Conservation (phyloP, 2,329 filamentous ascomycete genomes). For the Beauveria rudraprayagi region DNA sequence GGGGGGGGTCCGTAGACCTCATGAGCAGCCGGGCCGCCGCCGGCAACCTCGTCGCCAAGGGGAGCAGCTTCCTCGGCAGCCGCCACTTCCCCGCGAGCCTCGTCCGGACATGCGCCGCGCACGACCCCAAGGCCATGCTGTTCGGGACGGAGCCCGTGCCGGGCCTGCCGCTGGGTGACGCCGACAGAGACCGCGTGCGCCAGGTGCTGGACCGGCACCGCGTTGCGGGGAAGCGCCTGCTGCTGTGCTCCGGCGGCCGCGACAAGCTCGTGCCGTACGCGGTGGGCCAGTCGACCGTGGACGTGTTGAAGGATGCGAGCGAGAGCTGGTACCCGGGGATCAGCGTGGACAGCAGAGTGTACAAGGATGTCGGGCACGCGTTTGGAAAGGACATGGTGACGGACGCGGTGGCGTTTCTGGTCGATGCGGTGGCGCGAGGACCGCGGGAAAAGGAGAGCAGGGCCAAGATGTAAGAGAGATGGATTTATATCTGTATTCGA, state of each 20-base stretch:
- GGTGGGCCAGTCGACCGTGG: conserved; percentile 51
- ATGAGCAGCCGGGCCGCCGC: conserved; percentile 71
- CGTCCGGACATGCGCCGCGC: conserved; percentile 51
- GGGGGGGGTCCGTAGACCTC: conserved; percentile 36
- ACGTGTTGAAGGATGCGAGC: conserved; percentile 49
- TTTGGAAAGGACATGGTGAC: conserved; percentile 60
- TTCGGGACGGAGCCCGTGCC: conserved; percentile 44
- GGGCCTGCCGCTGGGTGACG: conserved; percentile 21
- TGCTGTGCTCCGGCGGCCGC: conserved; percentile 55
- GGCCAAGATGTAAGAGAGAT: conserved; percentile 17
- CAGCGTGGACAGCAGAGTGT: conserved; percentile 57
- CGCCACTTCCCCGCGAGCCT: conserved; percentile 67
- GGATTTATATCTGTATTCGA: too few relatives aligned
- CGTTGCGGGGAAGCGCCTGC: conserved; percentile 54
- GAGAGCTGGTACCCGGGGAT: conserved; percentile 39
- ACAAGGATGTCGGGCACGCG: conserved; percentile 60
- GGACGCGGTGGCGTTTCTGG: conserved; percentile 58
- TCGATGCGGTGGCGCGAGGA: conserved; percentile 33
- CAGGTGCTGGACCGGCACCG: conserved; percentile 36
- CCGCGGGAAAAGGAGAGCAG: conserved; percentile 17
- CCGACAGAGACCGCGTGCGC: conserved; percentile 36
- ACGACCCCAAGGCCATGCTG: conserved; percentile 70
- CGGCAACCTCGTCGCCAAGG: conserved; percentile 48
- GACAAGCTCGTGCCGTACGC: conserved; percentile 68
- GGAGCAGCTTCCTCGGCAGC: conserved; percentile 64